Evolutionary conservation across 805 yeast species (phyloP), one percentile per base, ranked within the genome.

Genomic region (Saitoella complicata): DNA sequence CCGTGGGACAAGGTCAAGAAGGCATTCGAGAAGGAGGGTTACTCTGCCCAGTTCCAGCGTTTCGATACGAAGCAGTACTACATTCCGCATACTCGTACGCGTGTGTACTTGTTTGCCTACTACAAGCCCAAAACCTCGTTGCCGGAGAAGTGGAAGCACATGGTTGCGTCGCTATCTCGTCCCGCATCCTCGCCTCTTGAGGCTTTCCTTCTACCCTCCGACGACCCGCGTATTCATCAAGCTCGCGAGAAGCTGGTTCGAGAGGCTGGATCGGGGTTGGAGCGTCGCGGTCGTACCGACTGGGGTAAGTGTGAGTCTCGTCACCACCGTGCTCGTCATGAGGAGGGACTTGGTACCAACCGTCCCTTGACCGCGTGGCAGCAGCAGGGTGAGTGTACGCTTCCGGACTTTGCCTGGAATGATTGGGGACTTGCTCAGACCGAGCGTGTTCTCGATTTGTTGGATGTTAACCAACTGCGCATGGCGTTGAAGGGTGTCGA

Each of bases 281-380:
- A 31, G 5, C 31, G 11, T 4, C 30, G 37, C 7, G 31, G 42
- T 3, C 40, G 42, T 5, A n/a, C 33, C 1, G 47, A 41, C 35
- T 45, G 47, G 47, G 44, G 33, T 7, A 39, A 44, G 32, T 45
- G 47, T 21, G 47, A 45, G 35, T 41, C 38, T 7, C 41, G 47
- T 5, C 44, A 45, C 36, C 39, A 43, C 8, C 41, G 34, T 13
- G 47, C 47, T 2, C 38, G 47, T 12, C 35, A 21, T 34, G 43
- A 42, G 3, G 47, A 45, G 40, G 31, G 33, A 10, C 36, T 45
- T 5, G 47, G 44, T 7, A 11, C 37, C 1, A 37, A 37, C 31
- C 39, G 47, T 12, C 47, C 44, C 7, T n/a, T 45, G 6, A 41
- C 47, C 8, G 37, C 44, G 13, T 45, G 47, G 47, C 41, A 36